A percentile compares a stretch with the other conserved stretches of the same genome.
Evolutionary conservation across 225 moss, liverwort and hornwort genomes (phyloP).

Genomic region (Marchantia paleacea): DNA sequence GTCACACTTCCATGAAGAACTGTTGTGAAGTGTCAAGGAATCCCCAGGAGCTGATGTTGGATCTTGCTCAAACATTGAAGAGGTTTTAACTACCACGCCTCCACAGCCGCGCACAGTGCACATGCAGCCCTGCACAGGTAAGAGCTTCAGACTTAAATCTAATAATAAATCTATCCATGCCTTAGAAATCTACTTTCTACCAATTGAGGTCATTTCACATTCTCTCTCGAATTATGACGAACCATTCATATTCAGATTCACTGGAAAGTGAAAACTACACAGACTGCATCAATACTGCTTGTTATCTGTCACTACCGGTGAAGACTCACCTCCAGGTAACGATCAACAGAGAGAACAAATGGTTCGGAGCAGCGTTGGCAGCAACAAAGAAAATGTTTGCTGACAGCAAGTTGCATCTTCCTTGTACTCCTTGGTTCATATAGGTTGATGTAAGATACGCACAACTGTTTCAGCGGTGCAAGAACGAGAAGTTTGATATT

Average conservation of each 20-base stretch:
- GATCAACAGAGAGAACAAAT: slow-evolving; percentile 60
- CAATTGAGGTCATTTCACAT: background rate
- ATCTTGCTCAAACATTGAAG: slow-evolving; percentile 46
- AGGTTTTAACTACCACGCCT: slow-evolving; percentile 64
- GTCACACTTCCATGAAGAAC: slow-evolving; percentile 71
- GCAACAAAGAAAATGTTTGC: slow-evolving; percentile 70
- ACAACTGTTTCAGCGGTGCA: slow-evolving; percentile 44
- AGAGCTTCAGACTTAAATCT: background rate
- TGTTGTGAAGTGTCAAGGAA: slow-evolving; percentile 15
- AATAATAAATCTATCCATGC: background rate
- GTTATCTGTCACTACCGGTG: background rate
- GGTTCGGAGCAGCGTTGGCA: slow-evolving; percentile 76
- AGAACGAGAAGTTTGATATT: background rate
- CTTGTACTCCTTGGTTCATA: slow-evolving; percentile 74
- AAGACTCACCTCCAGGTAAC: slow-evolving; percentile 59
- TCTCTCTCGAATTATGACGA: too few relatives aligned
- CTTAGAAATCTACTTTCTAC: background rate
- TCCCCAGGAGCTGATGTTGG: slow-evolving; percentile 20
- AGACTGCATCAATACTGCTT: too few relatives aligned
- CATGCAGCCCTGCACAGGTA: slow-evolving; percentile 38
- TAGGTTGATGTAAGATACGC: slow-evolving; percentile 74
- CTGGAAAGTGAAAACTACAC: background rate
- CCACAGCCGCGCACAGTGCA: slow-evolving; percentile 67
- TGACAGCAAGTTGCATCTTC: slow-evolving; percentile 55
- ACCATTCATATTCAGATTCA: too few relatives aligned